Evolutionary conservation across 768 basidiomycete genomes (phyloP), one percentile per base, ranked within the genome.

Genomic region (Xerocomus brunneocitrinus): DNA sequence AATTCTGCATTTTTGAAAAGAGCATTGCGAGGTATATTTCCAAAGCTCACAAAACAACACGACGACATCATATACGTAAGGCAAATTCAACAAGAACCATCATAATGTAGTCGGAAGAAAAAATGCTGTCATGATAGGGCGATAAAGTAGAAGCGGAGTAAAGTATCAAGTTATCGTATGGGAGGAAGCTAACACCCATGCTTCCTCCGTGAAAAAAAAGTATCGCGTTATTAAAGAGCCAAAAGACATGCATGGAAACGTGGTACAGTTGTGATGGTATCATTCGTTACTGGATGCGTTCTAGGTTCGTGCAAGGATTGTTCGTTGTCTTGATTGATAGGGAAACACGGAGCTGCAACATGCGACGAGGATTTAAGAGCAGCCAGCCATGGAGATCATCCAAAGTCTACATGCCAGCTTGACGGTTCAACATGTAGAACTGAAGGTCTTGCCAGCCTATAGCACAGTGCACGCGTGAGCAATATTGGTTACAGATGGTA

Each of bases 381-480:
- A 42, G 27, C 14, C 19, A 47, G 10, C 28, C 48, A 47, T 50
- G 40, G 14, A 13, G 45, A 36, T 12, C 45, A 8, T 35, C 35
- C 19, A 3, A 3, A 13, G 69, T 30, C 58, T 68, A 83, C 70
- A 84, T 72, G 56, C 86, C 86, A 38, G 84, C 81, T 66, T 87
- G 85, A 58, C 87, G 85, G 66, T 85, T 89, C 50, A 87, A 71
- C 63, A 90, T 81, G 64, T 89, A 91, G 53, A 87, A 69, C 61
- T 80, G 82, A 55, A 91, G 73, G 72, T 89, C 87, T 62, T 89
- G 89, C 88, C 87, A 90, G 38, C 87, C 87, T 85, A 63, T 42
- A 54, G 3, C 28, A 34, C 12, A 39, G 14, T 5, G 38, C 28
- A 50, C 22, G 31, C 5, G 31, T 59, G 1, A 65, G 55, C 13